phyloP scores from a whole-genome alignment of 2,329 filamentous ascomycete species.

The Tolypocladium tropicale region DNA sequence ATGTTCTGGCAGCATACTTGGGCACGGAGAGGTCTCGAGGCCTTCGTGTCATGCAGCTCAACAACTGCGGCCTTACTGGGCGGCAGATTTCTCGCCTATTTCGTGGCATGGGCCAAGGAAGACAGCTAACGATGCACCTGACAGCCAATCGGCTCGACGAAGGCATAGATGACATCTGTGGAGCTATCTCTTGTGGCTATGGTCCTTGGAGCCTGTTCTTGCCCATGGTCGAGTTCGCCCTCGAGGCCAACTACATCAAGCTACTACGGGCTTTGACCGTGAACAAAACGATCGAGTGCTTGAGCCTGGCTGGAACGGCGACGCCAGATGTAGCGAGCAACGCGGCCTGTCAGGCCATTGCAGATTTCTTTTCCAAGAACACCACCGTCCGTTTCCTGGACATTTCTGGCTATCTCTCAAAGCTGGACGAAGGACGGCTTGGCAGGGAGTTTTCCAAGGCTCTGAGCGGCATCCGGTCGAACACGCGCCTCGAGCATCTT shows the following conservation, averaged over 20 bases:
- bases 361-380: constrained; percentile 41
- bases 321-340: constrained; percentile 34
- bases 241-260: constrained; percentile 40
- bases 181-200: constrained; percentile 34
- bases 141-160: constrained; percentile 43
- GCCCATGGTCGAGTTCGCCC: constrained; percentile 47
- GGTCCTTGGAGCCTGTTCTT: constrained; percentile 40
- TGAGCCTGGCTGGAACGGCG: constrained; percentile 45
- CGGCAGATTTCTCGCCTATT: constrained; percentile 39
- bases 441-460: constrained; percentile 42
- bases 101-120: constrained; percentile 35
- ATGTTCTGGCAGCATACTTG: constrained; percentile 36
- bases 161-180: constrained; percentile 39
- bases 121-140: constrained; percentile 37
- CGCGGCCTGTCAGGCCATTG: constrained; percentile 36
- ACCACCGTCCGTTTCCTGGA: constrained; percentile 41
- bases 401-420: constrained; percentile 45
- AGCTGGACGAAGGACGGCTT: constrained; percentile 46
- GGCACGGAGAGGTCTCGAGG: constrained; percentile 25
- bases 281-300: constrained; percentile 39
- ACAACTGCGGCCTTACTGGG: constrained; percentile 42
- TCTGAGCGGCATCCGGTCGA: constrained; percentile 34
- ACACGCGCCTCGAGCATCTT: constrained; percentile 36
- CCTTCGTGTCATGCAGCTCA: constrained; percentile 35
- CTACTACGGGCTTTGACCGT: constrained; percentile 38